Evolutionary conservation across 805 yeast genomes (phyloP).

Genomic region (Komagataella populi): DNA sequence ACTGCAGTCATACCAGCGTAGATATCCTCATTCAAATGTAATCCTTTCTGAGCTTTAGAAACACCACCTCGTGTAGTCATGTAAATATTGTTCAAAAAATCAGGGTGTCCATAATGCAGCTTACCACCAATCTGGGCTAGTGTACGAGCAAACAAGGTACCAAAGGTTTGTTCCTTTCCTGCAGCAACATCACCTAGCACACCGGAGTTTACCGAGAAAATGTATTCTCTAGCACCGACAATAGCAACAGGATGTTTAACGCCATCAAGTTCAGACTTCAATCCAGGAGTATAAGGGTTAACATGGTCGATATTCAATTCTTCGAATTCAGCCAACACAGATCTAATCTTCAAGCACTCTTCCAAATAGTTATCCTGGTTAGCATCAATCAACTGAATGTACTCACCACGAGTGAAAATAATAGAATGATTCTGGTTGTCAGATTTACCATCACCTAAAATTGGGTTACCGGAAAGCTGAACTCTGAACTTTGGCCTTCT

Average conservation of each 20-base stretch:
- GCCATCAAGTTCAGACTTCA: slow-evolving; percentile 39
- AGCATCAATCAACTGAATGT: slow-evolving; percentile 74
- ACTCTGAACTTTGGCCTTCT: slow-evolving; percentile 69
- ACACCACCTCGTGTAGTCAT: slow-evolving; percentile 86
- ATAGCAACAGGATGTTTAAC: slow-evolving; percentile 62
- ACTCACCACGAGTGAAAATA: slow-evolving; percentile 75
- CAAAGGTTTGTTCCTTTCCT: slow-evolving; percentile 83
- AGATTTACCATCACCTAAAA: slow-evolving; percentile 80
- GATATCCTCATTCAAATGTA: slow-evolving; percentile 78
- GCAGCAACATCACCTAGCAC: slow-evolving; percentile 84
- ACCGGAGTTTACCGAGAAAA: slow-evolving; percentile 79
- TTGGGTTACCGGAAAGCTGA: slow-evolving; percentile 72
- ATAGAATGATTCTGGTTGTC: slow-evolving; percentile 78
- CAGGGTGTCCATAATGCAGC: slow-evolving; percentile 83
- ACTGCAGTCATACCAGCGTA: slow-evolving; percentile 81
- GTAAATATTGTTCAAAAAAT: slow-evolving; percentile 59
- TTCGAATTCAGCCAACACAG: slow-evolving; percentile 73
- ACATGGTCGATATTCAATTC: slow-evolving; percentile 64
- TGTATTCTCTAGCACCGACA: slow-evolving; percentile 79
- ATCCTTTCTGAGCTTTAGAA: slow-evolving; percentile 76
- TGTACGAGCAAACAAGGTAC: slow-evolving; percentile 75
- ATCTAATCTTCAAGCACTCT: slow-evolving; percentile 74
- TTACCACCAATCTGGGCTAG: slow-evolving; percentile 78
- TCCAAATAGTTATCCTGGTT: slow-evolving; percentile 79
- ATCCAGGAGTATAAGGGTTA: slow-evolving; percentile 69